Base-by-base conservation (phyloP, 805 yeast species). In the Spencermartinsiella europaea region DNA sequence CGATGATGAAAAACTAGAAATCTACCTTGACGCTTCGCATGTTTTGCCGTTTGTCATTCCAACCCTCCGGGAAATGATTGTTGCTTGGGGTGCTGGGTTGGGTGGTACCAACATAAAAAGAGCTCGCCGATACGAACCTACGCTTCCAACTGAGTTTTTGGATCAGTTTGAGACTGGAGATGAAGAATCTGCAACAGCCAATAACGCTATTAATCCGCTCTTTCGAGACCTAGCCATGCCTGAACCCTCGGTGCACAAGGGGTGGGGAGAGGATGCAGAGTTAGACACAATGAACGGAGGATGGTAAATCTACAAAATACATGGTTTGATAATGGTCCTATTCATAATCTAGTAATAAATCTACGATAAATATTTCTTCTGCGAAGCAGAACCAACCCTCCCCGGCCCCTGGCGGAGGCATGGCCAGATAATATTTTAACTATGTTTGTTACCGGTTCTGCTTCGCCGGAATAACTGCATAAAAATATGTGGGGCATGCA, bases 51-150 rank as follows among this genome's bases (percentile, higher is more conserved):
- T 85, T 25, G 75, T 78, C 1, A 65, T 88, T 22, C 97, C 97
- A 1, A 80, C 82, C n/a, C 58, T 79, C 7, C 68, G 77, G 1
- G 96, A 91, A 63, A 66, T 88, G 62, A 73, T 87, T 21, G 79
- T 76, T 46, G 74, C 75, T 37, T 91, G 87, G 71, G 95, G 96
- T 1, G 77, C 86, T 1, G 89, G 90, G 5, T 59, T 80, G 15
- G 83, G 85, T 2, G 85, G 87, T 1, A 64, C 77, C 1, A 73
- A 77, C 44, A 70, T 70, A 35, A 68, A 70, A 17, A 74, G 80
- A 43, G 76, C 84, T 16, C 69, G 70, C 47, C 67, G 74, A 44
- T 82, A 73, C 58, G 86, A 82, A 60, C 96, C 97, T 0, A 68
- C 78, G 19, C 65, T 89, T 40, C 91, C 95, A 0, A 66, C 79